Conservation (phyloP, 2,329 filamentous ascomycete genomes). For the Cryphonectria nitschkei region DNA sequence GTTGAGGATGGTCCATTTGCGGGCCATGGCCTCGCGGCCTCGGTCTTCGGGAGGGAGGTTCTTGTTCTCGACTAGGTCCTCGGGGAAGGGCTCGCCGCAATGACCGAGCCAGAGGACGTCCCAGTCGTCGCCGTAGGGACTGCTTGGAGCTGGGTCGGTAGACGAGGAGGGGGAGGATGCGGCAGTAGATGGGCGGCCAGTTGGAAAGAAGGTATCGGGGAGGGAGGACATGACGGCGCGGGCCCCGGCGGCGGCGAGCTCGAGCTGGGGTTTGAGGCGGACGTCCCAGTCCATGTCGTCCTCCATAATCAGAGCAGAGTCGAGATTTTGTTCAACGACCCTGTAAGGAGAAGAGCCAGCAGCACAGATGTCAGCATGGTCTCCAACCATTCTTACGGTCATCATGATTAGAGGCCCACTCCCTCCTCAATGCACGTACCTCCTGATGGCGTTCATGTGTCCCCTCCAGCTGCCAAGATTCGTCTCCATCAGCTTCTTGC, state of each 20-base stretch:
- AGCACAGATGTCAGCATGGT: neutral
- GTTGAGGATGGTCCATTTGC: constrained; percentile 30
- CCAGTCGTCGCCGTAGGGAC: constrained; percentile 52
- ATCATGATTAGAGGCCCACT: too few species aligned
- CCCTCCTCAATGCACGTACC: constrained; percentile 29
- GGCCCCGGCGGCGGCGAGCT: constrained; percentile 26
- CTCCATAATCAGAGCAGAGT: constrained; percentile 49
- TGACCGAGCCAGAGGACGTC: constrained; percentile 58
- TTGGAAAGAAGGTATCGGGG: constrained; percentile 23
- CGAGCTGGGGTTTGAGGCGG: constrained; percentile 43
- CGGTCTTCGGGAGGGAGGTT: constrained; percentile 16
- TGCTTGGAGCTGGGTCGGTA: constrained; percentile 22
- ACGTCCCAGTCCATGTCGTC: constrained; percentile 56
- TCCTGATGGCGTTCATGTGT: constrained; percentile 44
- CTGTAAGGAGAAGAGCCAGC: constrained; percentile 29
- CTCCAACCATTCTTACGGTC: neutral
- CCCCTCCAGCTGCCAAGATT: constrained; percentile 46
- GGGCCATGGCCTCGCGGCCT: constrained; percentile 22
- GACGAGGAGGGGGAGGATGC: constrained; percentile 22
- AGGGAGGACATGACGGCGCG: constrained; percentile 27
- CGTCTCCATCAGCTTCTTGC: constrained; percentile 38
- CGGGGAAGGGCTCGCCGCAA: constrained; percentile 45
- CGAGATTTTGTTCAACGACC: constrained; percentile 43
- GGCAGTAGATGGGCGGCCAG: constrained; percentile 18
- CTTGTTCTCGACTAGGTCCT: constrained; percentile 24